A percentile compares a stretch with the other conserved stretches of the same genome.
Conservation (phyloP, 2,329 filamentous ascomycete genomes). For the Arthrinium puccinioides region DNA sequence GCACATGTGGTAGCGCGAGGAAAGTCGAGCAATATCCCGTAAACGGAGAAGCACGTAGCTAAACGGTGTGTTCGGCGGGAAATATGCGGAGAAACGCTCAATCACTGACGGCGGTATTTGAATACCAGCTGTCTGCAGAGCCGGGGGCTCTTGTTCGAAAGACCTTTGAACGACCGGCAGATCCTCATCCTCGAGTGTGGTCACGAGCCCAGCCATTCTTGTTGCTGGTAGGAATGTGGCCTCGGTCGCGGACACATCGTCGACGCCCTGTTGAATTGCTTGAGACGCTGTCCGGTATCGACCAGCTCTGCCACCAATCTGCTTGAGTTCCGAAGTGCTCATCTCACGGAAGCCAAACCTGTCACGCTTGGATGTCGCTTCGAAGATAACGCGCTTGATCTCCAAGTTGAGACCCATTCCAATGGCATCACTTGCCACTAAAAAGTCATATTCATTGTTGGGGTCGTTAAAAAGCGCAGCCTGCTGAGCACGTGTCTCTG, state of each 20-base stretch:
- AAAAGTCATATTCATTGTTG: conserved; percentile 87
- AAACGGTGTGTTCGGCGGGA: conserved; percentile 73
- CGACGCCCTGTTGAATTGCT: conserved; percentile 25
- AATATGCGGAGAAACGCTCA: conserved; percentile 72
- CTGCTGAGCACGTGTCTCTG: conserved; percentile 87
- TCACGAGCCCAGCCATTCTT: conserved; percentile 57
- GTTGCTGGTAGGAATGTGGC: conserved; percentile 13
- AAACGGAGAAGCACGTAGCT: conserved; percentile 75
- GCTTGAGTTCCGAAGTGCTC: conserved; percentile 74
- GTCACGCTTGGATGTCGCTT: conserved; percentile 67
- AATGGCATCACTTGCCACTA: conserved; percentile 92
- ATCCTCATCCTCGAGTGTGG: conserved; percentile 67
- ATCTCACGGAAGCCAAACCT: conserved; percentile 51
- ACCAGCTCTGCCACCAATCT: conserved; percentile 89
- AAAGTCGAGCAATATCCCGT: conserved; percentile 58
- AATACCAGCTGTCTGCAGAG: conserved; percentile 65
- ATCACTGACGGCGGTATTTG: conserved; percentile 64
- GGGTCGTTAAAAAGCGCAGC: conserved; percentile 92
- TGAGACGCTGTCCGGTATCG: conserved; percentile 70
- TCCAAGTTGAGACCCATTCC: conserved; percentile 95
- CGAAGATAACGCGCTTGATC: conserved; percentile 86
- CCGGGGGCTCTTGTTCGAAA: conserved; percentile 56
- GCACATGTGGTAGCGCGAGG: conserved; percentile 65
- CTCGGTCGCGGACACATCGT: conserved; percentile 3
- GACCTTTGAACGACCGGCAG: conserved; percentile 53